Base-by-base conservation (phyloP, 495 filamentous ascomycete genomes). In the Pyrenopolyporus hunteri region DNA sequence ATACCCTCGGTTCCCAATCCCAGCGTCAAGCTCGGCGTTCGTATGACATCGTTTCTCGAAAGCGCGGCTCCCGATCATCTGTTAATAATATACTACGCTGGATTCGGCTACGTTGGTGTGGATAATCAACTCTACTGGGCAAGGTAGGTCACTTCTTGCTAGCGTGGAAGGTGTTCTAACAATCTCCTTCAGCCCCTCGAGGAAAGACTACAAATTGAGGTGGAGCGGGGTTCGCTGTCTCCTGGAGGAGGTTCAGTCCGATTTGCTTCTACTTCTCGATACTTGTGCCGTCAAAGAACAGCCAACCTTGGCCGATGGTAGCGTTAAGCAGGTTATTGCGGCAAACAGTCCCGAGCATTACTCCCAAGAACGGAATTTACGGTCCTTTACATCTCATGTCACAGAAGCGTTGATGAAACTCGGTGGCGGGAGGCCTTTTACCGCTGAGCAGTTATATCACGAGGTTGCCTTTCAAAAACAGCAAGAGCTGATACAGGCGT, bases 51-150 rank as follows among this genome's bases (percentile, higher is more conserved):
- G 0, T 80, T 80, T 32, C 70, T 82, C 22, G 77, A 85, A 53
- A 74, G 78, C 36, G 80, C 81, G 7, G 64, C 76, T 16, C 74
- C 79, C 2, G 80, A 82, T 50, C 81, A 83, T 44, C 77, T 85
- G 0, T 66, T 82, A 54, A 80, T 85, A 52, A 77, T 85, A 56
- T 82, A 83, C 64, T 85, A 85, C 62, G 81, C 79, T 28, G 82
- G 82, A 9, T 72, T 82, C 59, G 78, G 80, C 13, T 80, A 73
- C 56, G 69, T 80, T 46, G 78, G 80, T 2, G 52, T 72, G 4
- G 80, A 85, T 59, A 75, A 78, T 57, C 80, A 82, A 58, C 71
- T 83, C 3, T 83, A 79, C 56, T 83, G 81, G 82, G 78, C 81
- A 17, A 78, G 78, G 82, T 84, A 74, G 62, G 82, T 76, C 26